Base-by-base conservation (phyloP, 441 rosid genomes). In the Adansonia rubrostipa region DNA sequence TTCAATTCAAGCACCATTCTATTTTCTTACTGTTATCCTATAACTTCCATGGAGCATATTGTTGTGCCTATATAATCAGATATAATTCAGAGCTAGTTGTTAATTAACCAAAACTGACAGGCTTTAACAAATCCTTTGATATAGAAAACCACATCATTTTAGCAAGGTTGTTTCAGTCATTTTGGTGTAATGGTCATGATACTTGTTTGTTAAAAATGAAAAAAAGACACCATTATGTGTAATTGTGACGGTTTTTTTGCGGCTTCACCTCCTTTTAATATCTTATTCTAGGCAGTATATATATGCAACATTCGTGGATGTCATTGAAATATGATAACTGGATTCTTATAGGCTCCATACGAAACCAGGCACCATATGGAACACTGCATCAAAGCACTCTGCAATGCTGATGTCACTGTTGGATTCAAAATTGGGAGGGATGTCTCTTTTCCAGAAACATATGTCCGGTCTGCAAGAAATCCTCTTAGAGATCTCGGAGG, bases 291-390 rank as follows among this genome's bases (percentile, higher is more conserved):
- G 11, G 24, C 61, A 60, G 10, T 22, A 24, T 65, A 20, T 28
- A 53, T 10, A 3, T 83, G 28, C 20, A 40, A 40, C 17, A 17
- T 56, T 73, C 56, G 47, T 2, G 47, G 40, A 48, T 66, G 22
- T 71, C 56, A 51, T 5, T 64, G 67, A 56, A 67, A 36, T 20
- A 28, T 79, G 62, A 68, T 70, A 13, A 19, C 70, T 74, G 44
- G 11, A 50, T 8, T 77, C 65, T 79, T 83, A 36, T 87, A 95
- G 98, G 99, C 98, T 77, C 99, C 99, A 14, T 95, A 92, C 44
- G 97, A 93, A 77, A 91, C 98, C 33, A 90, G 97, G 79, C 97
- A 91, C 85, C 99, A 95, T 83, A 93, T 93, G 97, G 99, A 95
- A 79, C 92, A 89, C 54, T 91, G 99, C 88, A 88, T 95, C 77